Conservation (phyloP, 805 yeast genomes). For the Candida krabiensis region DNA sequence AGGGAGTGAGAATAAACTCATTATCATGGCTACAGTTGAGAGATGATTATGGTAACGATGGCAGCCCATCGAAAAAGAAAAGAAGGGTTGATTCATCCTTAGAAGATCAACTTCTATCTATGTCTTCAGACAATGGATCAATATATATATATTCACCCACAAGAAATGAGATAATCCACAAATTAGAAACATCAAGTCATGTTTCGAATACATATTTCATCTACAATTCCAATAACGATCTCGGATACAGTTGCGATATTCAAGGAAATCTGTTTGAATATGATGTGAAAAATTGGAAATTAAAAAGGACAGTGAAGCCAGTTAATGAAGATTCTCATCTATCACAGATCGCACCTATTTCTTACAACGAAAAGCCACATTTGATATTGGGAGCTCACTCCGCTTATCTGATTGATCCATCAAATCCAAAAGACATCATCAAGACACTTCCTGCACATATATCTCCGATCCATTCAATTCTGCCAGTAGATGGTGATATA, state of each 20-base stretch:
- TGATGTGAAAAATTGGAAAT: slow-evolving; percentile 48
- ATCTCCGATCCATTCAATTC: slow-evolving; percentile 56
- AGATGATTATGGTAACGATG: slow-evolving; percentile 1
- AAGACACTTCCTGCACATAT: slow-evolving; percentile 75
- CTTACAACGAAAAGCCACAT: slow-evolving; percentile 35
- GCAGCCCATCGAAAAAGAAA: slow-evolving; percentile 26
- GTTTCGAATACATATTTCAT: slow-evolving; percentile 42
- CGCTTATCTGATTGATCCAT: slow-evolving; percentile 51
- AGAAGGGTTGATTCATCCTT: slow-evolving; percentile 25
- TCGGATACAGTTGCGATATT: slow-evolving; percentile 61
- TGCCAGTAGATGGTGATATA: slow-evolving; percentile 40
- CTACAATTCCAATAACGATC: slow-evolving; percentile 39
- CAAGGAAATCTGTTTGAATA: slow-evolving; percentile 62
- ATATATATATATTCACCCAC: slow-evolving; percentile 68
- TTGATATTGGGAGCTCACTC: slow-evolving; percentile 68
- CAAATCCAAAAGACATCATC: slow-evolving; percentile 37
- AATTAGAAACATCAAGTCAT: slow-evolving; percentile 34
- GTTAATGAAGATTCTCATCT: slow-evolving; percentile 29
- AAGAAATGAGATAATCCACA: slow-evolving; percentile 54
- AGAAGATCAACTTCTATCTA: slow-evolving; percentile 50
- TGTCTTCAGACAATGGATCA: slow-evolving; percentile 67
- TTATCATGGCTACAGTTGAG: slow-evolving; percentile 50
- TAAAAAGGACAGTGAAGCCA: slow-evolving; percentile 41
- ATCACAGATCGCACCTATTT: slow-evolving; percentile 24
- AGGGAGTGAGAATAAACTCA: slow-evolving; percentile 47